These are phyloP conservation scores for Sporobolomyces phaffii DNA, from an alignment of 768 basidiomycete species.

Conservation along the genomic window DNA sequence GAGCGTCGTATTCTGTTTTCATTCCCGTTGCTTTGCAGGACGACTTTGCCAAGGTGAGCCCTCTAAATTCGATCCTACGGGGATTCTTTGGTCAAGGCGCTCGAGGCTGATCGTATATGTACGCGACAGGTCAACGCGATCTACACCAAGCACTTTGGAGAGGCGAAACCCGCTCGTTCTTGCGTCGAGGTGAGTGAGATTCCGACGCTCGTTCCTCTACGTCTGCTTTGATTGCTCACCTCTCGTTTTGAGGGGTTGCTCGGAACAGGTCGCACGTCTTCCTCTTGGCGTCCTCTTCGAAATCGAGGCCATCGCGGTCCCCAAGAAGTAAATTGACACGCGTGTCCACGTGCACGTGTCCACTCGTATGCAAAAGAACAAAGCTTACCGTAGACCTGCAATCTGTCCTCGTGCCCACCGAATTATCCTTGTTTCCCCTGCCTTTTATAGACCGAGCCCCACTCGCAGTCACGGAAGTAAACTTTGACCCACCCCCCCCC, in stretches of 20 bases:
- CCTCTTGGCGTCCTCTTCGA: constrained; percentile 89
- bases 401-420: too few species aligned
- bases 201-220: too few species aligned
- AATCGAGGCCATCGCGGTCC: constrained; percentile 62
- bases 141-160: constrained; percentile 77
- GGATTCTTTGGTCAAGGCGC: too few species aligned
- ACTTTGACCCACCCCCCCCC: too few species aligned
- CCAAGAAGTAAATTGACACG: constrained; percentile 3
- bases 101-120: too few species aligned
- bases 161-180: constrained; percentile 86
- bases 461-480: too few species aligned
- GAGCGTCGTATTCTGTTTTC: background rate
- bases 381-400: too few species aligned
- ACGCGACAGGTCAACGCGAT: constrained; percentile 71
- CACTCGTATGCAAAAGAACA: too few species aligned
- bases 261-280: constrained; percentile 55
- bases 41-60: constrained; percentile 59
- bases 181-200: constrained; percentile 65
- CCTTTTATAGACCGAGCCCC: too few species aligned
- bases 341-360: background rate
- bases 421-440: too few species aligned
- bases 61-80: background rate
- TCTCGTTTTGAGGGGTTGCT: constrained; percentile 5
- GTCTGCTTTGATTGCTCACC: too few species aligned
- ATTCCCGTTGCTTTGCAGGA: constrained; percentile 47